These are phyloP conservation scores for Phaeosphaeriaceae sp. DNA, from an alignment of 2,329 filamentous ascomycete species.

Conservation along the genomic window DNA sequence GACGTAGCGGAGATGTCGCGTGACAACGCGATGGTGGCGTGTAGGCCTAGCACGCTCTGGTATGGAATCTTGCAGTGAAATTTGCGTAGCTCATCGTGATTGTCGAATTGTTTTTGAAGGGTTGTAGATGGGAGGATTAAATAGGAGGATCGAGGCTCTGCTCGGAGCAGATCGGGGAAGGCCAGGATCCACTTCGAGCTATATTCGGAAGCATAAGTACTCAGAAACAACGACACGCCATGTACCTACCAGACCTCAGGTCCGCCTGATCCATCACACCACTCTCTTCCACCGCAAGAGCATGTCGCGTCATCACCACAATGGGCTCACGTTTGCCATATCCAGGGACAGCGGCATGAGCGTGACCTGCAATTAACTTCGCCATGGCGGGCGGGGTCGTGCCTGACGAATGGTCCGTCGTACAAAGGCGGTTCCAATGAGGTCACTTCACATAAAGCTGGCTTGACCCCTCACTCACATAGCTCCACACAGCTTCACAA, in stretches of 20 bases:
- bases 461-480: slow-evolving; percentile 40
- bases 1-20: too few relatives aligned
- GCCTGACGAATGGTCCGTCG: slow-evolving; percentile 18
- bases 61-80: too few relatives aligned
- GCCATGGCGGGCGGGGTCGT: slow-evolving; percentile 32
- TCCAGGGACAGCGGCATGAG: slow-evolving; percentile 29
- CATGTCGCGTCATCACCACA: slow-evolving; percentile 17
- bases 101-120: too few relatives aligned
- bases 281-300: slow-evolving; percentile 14
- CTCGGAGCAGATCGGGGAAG: slow-evolving; percentile 14
- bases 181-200: slow-evolving; percentile 15
- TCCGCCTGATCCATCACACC: slow-evolving; percentile 34
- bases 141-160: background rate
- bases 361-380: slow-evolving; percentile 36
- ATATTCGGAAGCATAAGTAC: slow-evolving; percentile 8
- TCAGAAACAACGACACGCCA: slow-evolving; percentile 26
- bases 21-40: too few relatives aligned
- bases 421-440: slow-evolving; percentile 33
- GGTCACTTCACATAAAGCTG: slow-evolving; percentile 46
- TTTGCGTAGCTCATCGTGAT: too few relatives aligned
- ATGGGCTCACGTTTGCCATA: slow-evolving; percentile 13
- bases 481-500: slow-evolving; percentile 26
- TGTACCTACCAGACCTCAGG: slow-evolving; percentile 15
- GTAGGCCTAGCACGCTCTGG: too few relatives aligned
- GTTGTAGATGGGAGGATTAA: too few relatives aligned